Conservation (phyloP, 2,329 filamentous ascomycete species). For the Rutstroemia sp. region DNA sequence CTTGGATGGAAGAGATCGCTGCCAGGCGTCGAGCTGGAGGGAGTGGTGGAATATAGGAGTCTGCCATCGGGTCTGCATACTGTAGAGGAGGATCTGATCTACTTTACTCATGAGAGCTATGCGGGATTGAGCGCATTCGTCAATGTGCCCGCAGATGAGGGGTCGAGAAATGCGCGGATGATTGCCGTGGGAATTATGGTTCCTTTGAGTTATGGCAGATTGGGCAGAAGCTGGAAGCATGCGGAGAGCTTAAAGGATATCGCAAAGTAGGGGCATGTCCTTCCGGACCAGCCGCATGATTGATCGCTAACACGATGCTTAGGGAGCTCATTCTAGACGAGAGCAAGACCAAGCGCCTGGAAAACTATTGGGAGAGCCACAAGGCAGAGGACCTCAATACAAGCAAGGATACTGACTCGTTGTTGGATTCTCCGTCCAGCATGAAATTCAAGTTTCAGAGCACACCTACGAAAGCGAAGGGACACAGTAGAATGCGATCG, state of each 20-base stretch:
- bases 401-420: constrained; percentile 21
- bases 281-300: too few relatives aligned
- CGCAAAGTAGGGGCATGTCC: constrained; percentile 46
- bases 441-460: constrained; percentile 37
- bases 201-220: constrained; percentile 72
- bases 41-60: constrained; percentile 91
- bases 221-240: constrained; percentile 87
- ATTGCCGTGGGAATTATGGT: constrained; percentile 86
- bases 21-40: constrained; percentile 67
- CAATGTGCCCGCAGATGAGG: constrained; percentile 71
- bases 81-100: constrained; percentile 80
- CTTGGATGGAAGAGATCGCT: constrained; percentile 78
- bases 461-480: constrained; percentile 29
- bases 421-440: constrained; percentile 31
- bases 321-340: constrained; percentile 59
- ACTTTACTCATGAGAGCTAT: constrained; percentile 81
- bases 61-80: constrained; percentile 89
- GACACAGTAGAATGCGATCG: constrained; percentile 50
- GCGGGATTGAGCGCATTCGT: constrained; percentile 89
- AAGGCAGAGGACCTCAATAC: constrained; percentile 30
- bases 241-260: constrained; percentile 68
- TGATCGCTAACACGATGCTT: constrained; percentile 19
- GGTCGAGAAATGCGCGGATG: constrained; percentile 82
- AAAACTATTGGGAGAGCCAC: constrained; percentile 72
- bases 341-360: constrained; percentile 55